Evolutionary conservation across 306 rosid species (phyloP).

Genomic region (Albizia julibrissin): DNA sequence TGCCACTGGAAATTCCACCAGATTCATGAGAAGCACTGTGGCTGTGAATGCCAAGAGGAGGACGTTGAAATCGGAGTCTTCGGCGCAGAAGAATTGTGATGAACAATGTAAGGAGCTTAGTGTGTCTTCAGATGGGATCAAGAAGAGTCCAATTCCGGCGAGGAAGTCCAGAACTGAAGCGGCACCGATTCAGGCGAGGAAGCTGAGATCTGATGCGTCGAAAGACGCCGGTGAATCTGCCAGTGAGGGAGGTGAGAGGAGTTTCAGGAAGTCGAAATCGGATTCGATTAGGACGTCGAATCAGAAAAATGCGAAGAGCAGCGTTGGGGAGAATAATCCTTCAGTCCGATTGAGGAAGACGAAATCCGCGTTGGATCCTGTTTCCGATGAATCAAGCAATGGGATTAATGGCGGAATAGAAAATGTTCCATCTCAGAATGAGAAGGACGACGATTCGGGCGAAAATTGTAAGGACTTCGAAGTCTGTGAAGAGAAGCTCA

Average conservation of each 20-base stretch:
- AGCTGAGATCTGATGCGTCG: constrained; percentile 41
- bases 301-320: not conserved
- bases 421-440: constrained; percentile 43
- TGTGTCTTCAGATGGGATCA: constrained; percentile 50
- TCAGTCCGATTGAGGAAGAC: constrained; percentile 47
- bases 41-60: constrained; percentile 57
- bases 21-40: constrained; percentile 41
- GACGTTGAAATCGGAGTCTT: constrained; percentile 61
- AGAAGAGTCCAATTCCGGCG: constrained; percentile 52
- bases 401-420: constrained; percentile 42
- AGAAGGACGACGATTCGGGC: constrained; percentile 35
- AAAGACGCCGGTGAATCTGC: constrained; percentile 31
- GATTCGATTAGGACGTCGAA: constrained; percentile 35
- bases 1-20: constrained; percentile 21
- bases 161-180: constrained; percentile 56
- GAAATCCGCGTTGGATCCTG: constrained; percentile 40
- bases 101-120: constrained; percentile 48
- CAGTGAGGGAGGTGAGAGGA: constrained; percentile 38
- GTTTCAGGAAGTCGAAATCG: constrained; percentile 58
- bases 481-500: constrained; percentile 60
- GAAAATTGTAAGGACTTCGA: constrained; percentile 55
- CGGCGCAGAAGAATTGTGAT: constrained; percentile 34
- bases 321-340: constrained; percentile 21
- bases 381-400: constrained; percentile 36
- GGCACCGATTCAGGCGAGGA: constrained; percentile 47